Percentiles rank a stretch among this genome's conserved stretches.
phyloP scores from a whole-genome alignment of 2,329 filamentous ascomycete species.

The Nectriaceae sp. region DNA sequence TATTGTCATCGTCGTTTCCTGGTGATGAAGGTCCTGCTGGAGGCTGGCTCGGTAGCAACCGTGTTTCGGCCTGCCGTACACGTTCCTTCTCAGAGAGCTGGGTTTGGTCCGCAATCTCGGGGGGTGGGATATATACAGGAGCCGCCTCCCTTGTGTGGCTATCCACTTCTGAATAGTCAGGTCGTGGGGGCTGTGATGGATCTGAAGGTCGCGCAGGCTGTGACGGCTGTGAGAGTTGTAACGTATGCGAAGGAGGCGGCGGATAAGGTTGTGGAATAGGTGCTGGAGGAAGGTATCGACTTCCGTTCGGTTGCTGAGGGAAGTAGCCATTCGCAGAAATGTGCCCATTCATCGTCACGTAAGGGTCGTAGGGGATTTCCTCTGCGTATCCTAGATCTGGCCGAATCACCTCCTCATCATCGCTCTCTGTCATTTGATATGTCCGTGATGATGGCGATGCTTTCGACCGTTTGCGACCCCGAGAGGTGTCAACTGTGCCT shows the following conservation, averaged over 20 bases:
- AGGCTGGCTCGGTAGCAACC: conserved; percentile 79
- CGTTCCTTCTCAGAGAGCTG: conserved; percentile 80
- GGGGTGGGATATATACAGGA: conserved; percentile 59
- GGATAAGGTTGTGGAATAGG: conserved; percentile 35
- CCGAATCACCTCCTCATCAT: conserved; percentile 33
- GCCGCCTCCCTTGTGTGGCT: conserved; percentile 27
- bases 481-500: conserved; percentile 77
- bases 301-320: conserved; percentile 38
- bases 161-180: conserved; percentile 16
- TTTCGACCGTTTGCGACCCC: conserved; percentile 27
- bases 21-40: conserved; percentile 27
- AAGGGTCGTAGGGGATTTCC: conserved; percentile 22
- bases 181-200: conserved; percentile 14
- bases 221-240: conserved; percentile 14
- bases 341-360: conserved; percentile 15
- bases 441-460: conserved; percentile 29
- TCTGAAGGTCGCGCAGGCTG: no score
- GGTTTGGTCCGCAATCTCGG: conserved; percentile 61
- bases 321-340: conserved; percentile 27
- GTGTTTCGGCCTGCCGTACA: conserved; percentile 73
- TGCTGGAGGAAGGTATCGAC: conserved; percentile 35
- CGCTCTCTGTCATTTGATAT: conserved; percentile 30
- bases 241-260: no score
- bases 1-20: conserved; percentile 45
- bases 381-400: conserved; percentile 24